These are phyloP conservation scores for Linderina pennispora DNA, from an alignment of 192 early-diverging fungal species.

Conservation along the genomic window DNA sequence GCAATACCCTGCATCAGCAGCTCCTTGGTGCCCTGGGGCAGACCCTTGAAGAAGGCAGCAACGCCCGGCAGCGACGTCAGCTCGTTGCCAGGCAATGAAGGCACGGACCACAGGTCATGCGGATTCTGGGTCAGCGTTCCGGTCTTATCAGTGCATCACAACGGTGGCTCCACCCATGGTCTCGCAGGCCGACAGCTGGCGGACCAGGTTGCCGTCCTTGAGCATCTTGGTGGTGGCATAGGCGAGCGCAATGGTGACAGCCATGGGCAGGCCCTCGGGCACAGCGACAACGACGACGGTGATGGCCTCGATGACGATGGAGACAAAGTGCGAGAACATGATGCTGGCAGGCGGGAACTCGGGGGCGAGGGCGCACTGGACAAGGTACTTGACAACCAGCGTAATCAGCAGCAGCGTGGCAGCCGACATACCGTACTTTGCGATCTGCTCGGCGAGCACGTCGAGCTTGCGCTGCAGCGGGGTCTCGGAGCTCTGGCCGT, in stretches of 20 bases:
- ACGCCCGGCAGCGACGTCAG: conserved; percentile 37
- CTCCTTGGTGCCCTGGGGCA: conserved; percentile 30
- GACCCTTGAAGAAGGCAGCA: conserved; percentile 45
- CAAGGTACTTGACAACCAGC: conserved; percentile 58
- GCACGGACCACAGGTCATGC: no score
- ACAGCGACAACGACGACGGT: conserved; percentile 79
- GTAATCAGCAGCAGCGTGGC: conserved; percentile 81
- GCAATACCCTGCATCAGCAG: conserved; percentile 57
- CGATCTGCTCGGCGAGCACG: conserved; percentile 86
- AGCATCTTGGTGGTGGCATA: conserved; percentile 81
- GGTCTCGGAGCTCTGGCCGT: conserved; percentile 56
- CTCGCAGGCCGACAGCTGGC: conserved; percentile 73
- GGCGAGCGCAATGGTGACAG: conserved; percentile 78
- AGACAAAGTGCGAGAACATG: conserved; percentile 56
- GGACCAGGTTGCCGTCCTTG: conserved; percentile 73
- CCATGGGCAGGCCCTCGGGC: conserved; percentile 84
- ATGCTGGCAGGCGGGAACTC: conserved; percentile 52
- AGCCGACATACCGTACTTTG: conserved; percentile 82
- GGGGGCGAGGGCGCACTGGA: conserved; percentile 47
- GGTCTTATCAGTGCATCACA: conserved; percentile 84
- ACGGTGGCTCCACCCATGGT: conserved; percentile 80
- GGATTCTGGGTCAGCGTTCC: conserved; percentile 82
- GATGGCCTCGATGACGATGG: conserved; percentile 74
- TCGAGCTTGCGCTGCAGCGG: conserved; percentile 93
- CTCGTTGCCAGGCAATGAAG: conserved; percentile 44